Evolutionary conservation across 441 rosid genomes (phyloP).

Genomic region (Aquilaria agallochum): DNA sequence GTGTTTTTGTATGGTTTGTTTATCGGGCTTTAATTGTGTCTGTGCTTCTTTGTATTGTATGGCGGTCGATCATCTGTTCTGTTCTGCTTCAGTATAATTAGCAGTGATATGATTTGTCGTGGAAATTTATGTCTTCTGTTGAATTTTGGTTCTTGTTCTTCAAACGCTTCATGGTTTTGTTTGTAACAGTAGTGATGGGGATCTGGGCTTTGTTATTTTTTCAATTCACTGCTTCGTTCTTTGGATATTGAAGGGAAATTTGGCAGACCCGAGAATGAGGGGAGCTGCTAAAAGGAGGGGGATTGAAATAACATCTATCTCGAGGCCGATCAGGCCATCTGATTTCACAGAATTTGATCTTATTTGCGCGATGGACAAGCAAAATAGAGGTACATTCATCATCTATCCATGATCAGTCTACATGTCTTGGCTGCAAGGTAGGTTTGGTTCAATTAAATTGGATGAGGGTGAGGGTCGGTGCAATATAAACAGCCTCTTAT

Average conservation of each 20-base stretch:
- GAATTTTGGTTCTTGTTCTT: no score
- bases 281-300: conserved; percentile 79
- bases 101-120: no score
- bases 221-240: background rate
- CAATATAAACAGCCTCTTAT: no score
- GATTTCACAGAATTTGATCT: conserved; percentile 82
- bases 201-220: background rate
- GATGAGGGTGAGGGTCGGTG: no score
- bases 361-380: conserved; percentile 87
- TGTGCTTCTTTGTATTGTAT: no score
- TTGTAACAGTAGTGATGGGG: background rate
- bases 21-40: no score
- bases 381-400: conserved; percentile 50
- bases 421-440: no score
- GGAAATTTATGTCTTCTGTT: no score
- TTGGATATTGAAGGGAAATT: conserved; percentile 57
- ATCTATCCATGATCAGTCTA: no score
- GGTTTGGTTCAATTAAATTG: no score
- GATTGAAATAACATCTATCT: conserved; percentile 79
- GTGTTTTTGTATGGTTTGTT: background rate
- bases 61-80: no score
- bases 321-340: conserved; percentile 78
- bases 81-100: no score
- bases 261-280: conserved; percentile 91
- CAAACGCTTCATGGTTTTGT: background rate